phyloP scores from a whole-genome alignment of 768 basidiomycete genomes.

The Amanita phalloides region DNA sequence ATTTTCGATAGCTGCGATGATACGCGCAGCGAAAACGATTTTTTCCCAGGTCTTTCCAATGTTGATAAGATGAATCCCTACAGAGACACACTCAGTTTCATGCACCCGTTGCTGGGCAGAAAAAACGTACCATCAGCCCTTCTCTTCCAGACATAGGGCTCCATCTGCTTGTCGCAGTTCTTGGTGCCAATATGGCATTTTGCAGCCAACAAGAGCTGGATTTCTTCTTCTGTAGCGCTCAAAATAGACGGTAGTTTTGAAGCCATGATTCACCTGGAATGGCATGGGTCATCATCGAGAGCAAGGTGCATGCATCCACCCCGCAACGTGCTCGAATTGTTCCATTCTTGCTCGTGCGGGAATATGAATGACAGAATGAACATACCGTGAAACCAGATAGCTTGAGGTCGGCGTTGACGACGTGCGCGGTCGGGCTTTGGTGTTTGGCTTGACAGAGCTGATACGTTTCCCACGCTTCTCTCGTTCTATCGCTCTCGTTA shows the following conservation, averaged over 20 bases:
- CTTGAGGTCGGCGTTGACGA: conserved; percentile 34
- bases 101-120: not conserved
- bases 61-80: conserved; percentile 95
- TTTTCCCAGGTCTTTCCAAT: conserved; percentile 99
- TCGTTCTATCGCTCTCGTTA: too few species aligned
- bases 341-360: conserved; percentile 20
- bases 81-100: not conserved
- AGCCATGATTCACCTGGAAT: conserved; percentile 40
- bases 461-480: conserved; percentile 23
- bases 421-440: conserved; percentile 31
- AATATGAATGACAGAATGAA: conserved; percentile 12
- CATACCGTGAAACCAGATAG: conserved; percentile 34
- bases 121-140: conserved; percentile 74
- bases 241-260: conserved; percentile 93
- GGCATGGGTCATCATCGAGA: conserved; percentile 24
- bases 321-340: conserved; percentile 19
- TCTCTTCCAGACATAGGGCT: conserved; percentile 95
- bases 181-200: conserved; percentile 97
- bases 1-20: conserved; percentile 97
- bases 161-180: conserved; percentile 99
- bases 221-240: conserved; percentile 94
- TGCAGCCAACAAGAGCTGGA: conserved; percentile 88
- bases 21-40: conserved; percentile 93
- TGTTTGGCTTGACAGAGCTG: conserved; percentile 20
- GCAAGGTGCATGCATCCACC: conserved; percentile 28